phyloP scores from a whole-genome alignment of 2,329 filamentous ascomycete genomes.

The Verticillium isaacii region DNA sequence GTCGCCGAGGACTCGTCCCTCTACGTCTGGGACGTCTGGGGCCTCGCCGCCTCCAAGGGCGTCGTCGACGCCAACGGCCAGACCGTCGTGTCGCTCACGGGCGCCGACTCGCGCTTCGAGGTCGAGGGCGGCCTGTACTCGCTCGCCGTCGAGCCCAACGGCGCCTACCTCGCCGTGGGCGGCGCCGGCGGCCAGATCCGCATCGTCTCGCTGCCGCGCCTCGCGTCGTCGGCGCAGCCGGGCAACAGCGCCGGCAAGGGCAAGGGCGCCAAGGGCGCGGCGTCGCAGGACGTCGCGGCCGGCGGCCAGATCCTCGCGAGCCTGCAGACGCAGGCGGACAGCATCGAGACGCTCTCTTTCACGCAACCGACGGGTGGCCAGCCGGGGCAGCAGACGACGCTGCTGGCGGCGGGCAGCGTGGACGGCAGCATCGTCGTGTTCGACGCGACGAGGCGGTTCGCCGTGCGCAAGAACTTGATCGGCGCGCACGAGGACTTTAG shows the following conservation, averaged over 20 bases:
- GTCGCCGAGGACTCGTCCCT: slow-evolving; percentile 85
- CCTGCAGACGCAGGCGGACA: slow-evolving; percentile 69
- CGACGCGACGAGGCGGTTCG: slow-evolving; percentile 81
- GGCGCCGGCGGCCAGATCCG: slow-evolving; percentile 84
- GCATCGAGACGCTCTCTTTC: slow-evolving; percentile 75
- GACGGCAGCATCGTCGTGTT: slow-evolving; percentile 80
- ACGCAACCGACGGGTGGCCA: slow-evolving; percentile 29
- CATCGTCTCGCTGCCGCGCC: slow-evolving; percentile 75
- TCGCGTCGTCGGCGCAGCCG: slow-evolving; percentile 20
- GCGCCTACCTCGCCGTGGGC: slow-evolving; percentile 76
- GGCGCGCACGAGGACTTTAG: slow-evolving; percentile 84
- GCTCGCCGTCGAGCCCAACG: slow-evolving; percentile 75
- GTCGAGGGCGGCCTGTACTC: slow-evolving; percentile 91
- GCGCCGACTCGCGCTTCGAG: slow-evolving; percentile 80
- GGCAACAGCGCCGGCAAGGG: slow-evolving; percentile 24
- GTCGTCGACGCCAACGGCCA: slow-evolving; percentile 48
- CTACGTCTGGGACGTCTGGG: slow-evolving; percentile 91
- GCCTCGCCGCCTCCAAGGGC: slow-evolving; percentile 60
- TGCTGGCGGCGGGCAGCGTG: slow-evolving; percentile 63
- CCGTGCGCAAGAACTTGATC: slow-evolving; percentile 74
- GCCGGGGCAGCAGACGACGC: slow-evolving; percentile 32
- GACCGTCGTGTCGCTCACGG: slow-evolving; percentile 72
- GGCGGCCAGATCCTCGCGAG: slow-evolving; percentile 69
- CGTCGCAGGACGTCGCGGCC: slow-evolving; percentile 31
- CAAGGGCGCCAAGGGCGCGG: slow-evolving; percentile 25